Evolutionary conservation across 2,329 filamentous ascomycete species (phyloP), one percentile per base, ranked within the genome.

Genomic region (Penicillium sp.): DNA sequence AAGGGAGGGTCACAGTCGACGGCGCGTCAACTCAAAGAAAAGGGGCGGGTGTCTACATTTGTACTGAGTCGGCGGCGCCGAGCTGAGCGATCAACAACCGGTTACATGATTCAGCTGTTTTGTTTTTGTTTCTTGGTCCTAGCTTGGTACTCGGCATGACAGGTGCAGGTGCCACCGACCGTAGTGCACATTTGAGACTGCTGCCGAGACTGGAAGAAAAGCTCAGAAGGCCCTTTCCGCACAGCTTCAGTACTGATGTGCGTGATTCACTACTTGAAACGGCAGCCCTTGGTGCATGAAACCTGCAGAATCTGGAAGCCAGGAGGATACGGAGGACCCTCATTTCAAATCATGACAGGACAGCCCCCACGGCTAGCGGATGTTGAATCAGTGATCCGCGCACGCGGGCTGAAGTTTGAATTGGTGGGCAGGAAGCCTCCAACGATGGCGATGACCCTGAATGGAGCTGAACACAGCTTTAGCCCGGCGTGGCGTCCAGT

Each of bases 321-420:
- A 30, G 52, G 57, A 52, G 45, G 57, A 51, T 55, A 43, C 55
- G 42, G 19, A 49, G 25, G 38, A 52, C 30, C 49, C 42, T 35
- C 11, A 55, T 60, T 57, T 61, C 46, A 40, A 40, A 60, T 61
- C 46, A 52, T 64, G 61, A 65, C 63, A 64, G 65, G 65, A 48
- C 57, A 42, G 56, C 46, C 57, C 38, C 43, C 35, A 56, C 30
- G 26, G 55, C 28, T 57, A 51, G 51, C 55, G 60, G 53, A 42
- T 61, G 42, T 52, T 28, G 35, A 58, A 30, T 33, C 28, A 30
- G 46, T 58, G 59, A 60, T 55, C 60, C 60, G 60, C 59, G 56
- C 55, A 58, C 52, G 45, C 55, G 62, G 64, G 52, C 60, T 63
- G 57, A 65, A 66, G 53, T 60, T 65, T 57, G 26, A 38, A 55